Evolutionary conservation across 1,284 basidiomycete species (phyloP).

Genomic region (Ceratobasidium sp.): DNA sequence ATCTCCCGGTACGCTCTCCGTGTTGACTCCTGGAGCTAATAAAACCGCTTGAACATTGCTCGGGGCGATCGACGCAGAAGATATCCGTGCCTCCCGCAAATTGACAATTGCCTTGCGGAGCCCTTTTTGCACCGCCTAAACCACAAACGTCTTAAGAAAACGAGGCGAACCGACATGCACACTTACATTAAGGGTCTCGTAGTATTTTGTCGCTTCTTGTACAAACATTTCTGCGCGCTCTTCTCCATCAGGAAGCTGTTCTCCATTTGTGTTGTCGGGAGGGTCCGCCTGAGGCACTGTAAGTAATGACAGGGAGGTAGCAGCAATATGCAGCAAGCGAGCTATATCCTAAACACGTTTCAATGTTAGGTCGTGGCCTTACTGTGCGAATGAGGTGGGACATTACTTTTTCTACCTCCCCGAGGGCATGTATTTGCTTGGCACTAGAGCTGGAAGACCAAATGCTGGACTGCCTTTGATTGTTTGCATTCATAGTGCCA

Average conservation of each 20-base stretch:
- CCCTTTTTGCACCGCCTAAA: slow-evolving; percentile 73
- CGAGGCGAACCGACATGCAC: slow-evolving; percentile 22
- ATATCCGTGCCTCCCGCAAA: slow-evolving; percentile 81
- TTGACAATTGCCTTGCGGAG: slow-evolving; percentile 81
- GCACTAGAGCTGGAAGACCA: slow-evolving; percentile 59
- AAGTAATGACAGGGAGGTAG: slow-evolving; percentile 77
- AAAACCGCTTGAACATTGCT: slow-evolving; percentile 74
- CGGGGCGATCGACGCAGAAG: slow-evolving; percentile 80
- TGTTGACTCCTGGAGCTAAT: slow-evolving; percentile 46
- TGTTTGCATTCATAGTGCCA: slow-evolving; percentile 19
- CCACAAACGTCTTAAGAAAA: slow-evolving; percentile 12
- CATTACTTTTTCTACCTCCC: slow-evolving; percentile 81
- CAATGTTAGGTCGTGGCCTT: not conserved
- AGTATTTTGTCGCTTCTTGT: slow-evolving; percentile 82
- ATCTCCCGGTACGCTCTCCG: slow-evolving; percentile 49
- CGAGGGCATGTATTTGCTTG: slow-evolving; percentile 79
- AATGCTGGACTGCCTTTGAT: slow-evolving; percentile 41
- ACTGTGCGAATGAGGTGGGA: slow-evolving; percentile 2
- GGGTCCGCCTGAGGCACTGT: slow-evolving; percentile 80
- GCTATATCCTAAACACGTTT: slow-evolving; percentile 69
- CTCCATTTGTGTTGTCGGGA: slow-evolving; percentile 60
- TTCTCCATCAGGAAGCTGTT: slow-evolving; percentile 70
- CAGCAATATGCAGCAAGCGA: slow-evolving; percentile 74
- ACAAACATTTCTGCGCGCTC: slow-evolving; percentile 86
- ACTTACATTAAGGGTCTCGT: slow-evolving; percentile 79